Evolutionary conservation across 306 rosid genomes (phyloP).

Genomic region (Morella rubra): DNA sequence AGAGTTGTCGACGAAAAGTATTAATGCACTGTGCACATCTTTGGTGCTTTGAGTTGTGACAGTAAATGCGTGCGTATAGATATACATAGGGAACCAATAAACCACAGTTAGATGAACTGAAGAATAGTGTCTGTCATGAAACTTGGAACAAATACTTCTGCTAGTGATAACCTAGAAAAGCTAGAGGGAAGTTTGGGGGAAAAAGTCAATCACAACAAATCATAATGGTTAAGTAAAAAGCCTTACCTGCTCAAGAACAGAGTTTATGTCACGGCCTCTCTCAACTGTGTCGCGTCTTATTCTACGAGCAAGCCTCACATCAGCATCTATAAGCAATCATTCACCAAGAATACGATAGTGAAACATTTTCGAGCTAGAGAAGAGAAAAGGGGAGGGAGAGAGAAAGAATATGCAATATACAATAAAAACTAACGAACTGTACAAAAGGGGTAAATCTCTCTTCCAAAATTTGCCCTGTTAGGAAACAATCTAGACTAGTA

Average conservation of each 20-base stretch:
- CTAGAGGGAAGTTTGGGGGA: not conserved
- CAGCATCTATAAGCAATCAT: conserved; percentile 72
- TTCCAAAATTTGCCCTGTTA: too few species aligned
- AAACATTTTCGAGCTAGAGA: not conserved
- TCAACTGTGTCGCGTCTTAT: conserved; percentile 96
- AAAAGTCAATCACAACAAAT: not conserved
- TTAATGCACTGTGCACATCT: not conserved
- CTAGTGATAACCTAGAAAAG: not conserved
- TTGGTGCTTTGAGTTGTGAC: not conserved
- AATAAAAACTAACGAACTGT: not conserved
- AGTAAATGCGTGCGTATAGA: not conserved
- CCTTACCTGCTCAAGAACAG: conserved; percentile 92
- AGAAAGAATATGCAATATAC: not conserved
- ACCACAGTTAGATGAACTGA: not conserved
- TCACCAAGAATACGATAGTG: conserved; percentile 19
- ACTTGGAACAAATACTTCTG: not conserved
- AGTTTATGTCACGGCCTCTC: conserved; percentile 90
- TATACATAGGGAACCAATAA: not conserved
- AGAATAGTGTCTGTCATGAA: not conserved
- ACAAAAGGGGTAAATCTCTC: too few species aligned
- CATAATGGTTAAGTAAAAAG: conserved; percentile 12
- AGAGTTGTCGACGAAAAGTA: not conserved
- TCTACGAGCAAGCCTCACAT: conserved; percentile 99
- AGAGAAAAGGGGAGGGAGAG: not conserved
- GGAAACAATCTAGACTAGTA: too few species aligned